Base-by-base conservation (phyloP, 306 rosid species). In the Trifolium dubium region DNA sequence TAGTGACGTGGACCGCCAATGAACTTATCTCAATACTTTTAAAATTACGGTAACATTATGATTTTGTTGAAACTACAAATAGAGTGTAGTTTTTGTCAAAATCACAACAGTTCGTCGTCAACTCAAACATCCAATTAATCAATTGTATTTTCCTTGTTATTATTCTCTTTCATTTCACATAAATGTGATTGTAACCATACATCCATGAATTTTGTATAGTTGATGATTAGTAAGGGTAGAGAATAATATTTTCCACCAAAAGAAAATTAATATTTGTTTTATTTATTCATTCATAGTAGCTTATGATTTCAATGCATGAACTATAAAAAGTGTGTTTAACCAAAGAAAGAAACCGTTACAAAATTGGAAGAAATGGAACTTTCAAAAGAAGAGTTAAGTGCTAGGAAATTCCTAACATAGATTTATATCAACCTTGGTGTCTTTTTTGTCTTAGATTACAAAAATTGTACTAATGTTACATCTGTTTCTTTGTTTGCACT, bases 1-100 rank as follows among this genome's bases (percentile, higher is more conserved):
- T 87, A 2, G 88, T 90, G 77, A 92, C 97, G 19, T 90, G 97
- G 98, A 90, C 98, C 29, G 97, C 98, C 9, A 70, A 74, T 19
- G 91, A 90, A 63, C 92, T 90, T 44, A 51, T 86, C 64, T 79
- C 87, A 51, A 84, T 85, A 8, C 62, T 86, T 69, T 69, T 0
- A 47, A 14, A 14, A 47, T 12, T 0, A 47, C 8, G 1, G 6
- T 47, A 2, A 14, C 0, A 13, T 47, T 13, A 2, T 47, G 0
- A 47, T 47, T 47, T 14, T 13, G 18, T 13, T 13, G 17, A 46
- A 46, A 2, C 4, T 43, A 43, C 1, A n/a, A n/a, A n/a, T n/a
- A 10, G 4, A 10, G 1, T 43, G 6, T 47, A 46, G 0, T 4
- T 46, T 46, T 46, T 10, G 7, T 10, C 14, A 9, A 23, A 55